These are phyloP conservation scores for Penicillium occitanis DNA, from an alignment of 2,329 filamentous ascomycete genomes.

Conservation along the genomic window DNA sequence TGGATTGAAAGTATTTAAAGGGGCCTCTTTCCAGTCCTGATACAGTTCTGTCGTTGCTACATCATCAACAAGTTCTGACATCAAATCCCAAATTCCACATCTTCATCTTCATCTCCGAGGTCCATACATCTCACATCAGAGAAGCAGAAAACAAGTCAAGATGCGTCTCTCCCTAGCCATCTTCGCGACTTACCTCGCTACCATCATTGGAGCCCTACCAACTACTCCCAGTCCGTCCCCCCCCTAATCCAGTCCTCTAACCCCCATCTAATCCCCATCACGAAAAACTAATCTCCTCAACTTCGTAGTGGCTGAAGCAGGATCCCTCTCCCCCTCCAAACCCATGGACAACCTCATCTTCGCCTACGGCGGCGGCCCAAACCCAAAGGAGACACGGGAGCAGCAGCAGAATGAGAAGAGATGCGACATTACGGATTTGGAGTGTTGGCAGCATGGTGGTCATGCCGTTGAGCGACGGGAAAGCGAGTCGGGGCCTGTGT, in stretches of 20 bases:
- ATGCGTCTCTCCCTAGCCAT: background rate
- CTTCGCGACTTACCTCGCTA: background rate
- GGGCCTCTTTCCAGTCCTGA: background rate
- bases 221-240: background rate
- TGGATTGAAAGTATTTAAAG: background rate
- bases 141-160: background rate
- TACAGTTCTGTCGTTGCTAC: background rate
- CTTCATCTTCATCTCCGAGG: background rate
- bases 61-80: background rate
- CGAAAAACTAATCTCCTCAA: background rate
- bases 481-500: background rate
- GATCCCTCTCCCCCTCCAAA: background rate
- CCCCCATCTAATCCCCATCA: background rate
- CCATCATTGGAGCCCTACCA: background rate
- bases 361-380: background rate
- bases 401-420: background rate
- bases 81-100: background rate
- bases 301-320: background rate
- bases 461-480: background rate
- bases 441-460: background rate
- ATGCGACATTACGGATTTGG: background rate
- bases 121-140: background rate
- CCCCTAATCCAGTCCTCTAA: no score
- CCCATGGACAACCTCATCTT: background rate
- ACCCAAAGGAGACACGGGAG: background rate